Evolutionary conservation across 75 land plant genomes (phyloP), one percentile per base, ranked within the genome.

Genomic region (Pinus taeda): DNA sequence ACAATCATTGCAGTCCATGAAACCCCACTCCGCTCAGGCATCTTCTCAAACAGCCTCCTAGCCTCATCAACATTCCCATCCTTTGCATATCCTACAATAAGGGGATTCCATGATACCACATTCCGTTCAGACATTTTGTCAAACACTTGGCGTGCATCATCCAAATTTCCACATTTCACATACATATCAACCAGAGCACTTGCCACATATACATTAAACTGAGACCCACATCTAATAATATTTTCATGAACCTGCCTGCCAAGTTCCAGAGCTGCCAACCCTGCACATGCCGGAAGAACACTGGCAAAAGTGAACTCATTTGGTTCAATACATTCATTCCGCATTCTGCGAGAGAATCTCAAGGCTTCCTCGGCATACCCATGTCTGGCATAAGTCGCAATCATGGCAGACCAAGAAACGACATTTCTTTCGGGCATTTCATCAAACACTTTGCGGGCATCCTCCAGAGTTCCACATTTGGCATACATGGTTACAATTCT

Each of bases 371-470:
- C 71, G 24, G n/a, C 62, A 9, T 62, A 22, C 8, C 79, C 84
- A 20, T 62, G 14, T 58, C 62, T 59, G 36, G 53, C 18, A 42
- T 75, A 72, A 11, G 62, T 78, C n/a, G 37, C 67, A 45, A 83
- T 81, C 45, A 83, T 49, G 7, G 75, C 78, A 69, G 71, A 81
- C 73, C 78, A 83, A 5, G 84, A 60, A 21, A 71, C 70, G 9
- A 63, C 84, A 71, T 76, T 76, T 20, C 76, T 78, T 37, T 30
- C 30, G 24, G 26, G 59, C 26, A 79, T 80, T 56, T 62, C 45
- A 42, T 79, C 81, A 59, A 81, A 78, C 45, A 81, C 81, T 60
- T 57, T 74, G 24, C 80, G 81, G 14, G 83, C 81, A 37, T 81
- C 83, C 30, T 15, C 58, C 26, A 79, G 64, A 36, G 66, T 79